A percentile compares a stretch with the other conserved stretches of the same genome.
Evolutionary conservation across 2,329 filamentous ascomycete genomes (phyloP).

Genomic region (Paradendryphiella salina): DNA sequence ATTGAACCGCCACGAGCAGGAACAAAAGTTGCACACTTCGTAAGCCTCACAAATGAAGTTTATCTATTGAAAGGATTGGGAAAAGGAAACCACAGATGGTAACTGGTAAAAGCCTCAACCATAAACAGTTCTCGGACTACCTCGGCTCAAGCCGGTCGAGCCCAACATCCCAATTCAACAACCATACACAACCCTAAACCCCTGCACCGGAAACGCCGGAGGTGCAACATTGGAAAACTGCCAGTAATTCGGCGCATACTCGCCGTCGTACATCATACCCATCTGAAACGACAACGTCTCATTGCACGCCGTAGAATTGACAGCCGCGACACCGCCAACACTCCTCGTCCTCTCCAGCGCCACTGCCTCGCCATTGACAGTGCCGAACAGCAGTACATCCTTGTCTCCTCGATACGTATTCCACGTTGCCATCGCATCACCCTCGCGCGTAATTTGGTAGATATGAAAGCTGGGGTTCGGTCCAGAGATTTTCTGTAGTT

Average conservation of each 20-base stretch:
- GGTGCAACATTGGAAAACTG: conserved; percentile 30
- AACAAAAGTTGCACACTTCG: background rate
- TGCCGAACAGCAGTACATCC: conserved; percentile 21
- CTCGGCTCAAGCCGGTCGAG: background rate
- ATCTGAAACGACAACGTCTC: conserved; percentile 39
- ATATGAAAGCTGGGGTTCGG: conserved; percentile 31
- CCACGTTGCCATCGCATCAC: conserved; percentile 26
- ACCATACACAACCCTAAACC: conserved; percentile 32
- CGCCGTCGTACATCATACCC: conserved; percentile 30
- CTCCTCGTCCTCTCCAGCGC: conserved; percentile 21
- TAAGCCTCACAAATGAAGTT: background rate
- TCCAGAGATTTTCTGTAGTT: conserved; percentile 22
- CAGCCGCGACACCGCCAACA: conserved; percentile 20
- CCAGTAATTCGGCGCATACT: conserved; percentile 33
- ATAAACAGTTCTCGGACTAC: no score
- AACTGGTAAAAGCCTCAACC: background rate
- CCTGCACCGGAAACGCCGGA: conserved; percentile 32
- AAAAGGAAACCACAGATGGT: background rate
- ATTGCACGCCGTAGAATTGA: conserved; percentile 28
- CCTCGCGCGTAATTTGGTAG: conserved; percentile 27
- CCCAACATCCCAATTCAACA: conserved; percentile 21
- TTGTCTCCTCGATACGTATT: conserved; percentile 22
- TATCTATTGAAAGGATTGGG: background rate
- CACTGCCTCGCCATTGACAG: conserved; percentile 26
- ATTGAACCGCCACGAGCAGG: background rate